phyloP scores from a whole-genome alignment of 2,329 filamentous ascomycete genomes.

The Microdochium bolleyi region DNA sequence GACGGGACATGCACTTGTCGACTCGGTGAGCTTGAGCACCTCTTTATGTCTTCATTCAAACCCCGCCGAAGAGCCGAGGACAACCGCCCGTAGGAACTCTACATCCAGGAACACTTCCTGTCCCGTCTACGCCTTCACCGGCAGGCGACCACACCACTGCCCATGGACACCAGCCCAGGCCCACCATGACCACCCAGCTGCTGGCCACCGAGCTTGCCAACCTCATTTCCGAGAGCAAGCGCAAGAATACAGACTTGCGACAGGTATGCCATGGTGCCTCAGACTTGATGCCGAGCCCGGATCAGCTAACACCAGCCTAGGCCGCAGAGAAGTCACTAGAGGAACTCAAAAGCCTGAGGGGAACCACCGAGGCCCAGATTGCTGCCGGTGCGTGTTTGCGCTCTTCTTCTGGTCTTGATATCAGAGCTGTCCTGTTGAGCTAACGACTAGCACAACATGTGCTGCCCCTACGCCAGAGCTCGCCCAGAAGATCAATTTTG shows the following conservation, averaged over 20 bases:
- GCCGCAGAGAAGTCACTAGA: constrained; percentile 90
- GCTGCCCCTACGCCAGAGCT: constrained; percentile 54
- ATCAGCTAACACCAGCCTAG: constrained; percentile 29
- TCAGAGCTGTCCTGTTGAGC: not conserved
- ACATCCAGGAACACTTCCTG: not conserved
- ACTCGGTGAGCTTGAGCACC: too few relatives aligned
- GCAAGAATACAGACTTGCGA: constrained; percentile 84
- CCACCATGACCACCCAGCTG: constrained; percentile 83
- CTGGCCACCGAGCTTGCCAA: constrained; percentile 81
- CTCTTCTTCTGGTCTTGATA: constrained; percentile 1
- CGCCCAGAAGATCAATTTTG: constrained; percentile 71
- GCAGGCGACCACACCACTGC: not conserved
- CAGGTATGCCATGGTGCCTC: constrained; percentile 45
- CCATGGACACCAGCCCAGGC: constrained; percentile 13
- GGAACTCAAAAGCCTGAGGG: constrained; percentile 71
- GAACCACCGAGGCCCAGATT: constrained; percentile 68
- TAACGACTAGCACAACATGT: constrained; percentile 3
- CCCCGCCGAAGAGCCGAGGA: too few relatives aligned
- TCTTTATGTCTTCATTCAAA: too few relatives aligned
- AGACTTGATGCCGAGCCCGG: constrained; percentile 2
- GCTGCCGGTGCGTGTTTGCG: constrained; percentile 49
- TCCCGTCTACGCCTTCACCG: not conserved
- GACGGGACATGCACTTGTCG: too few relatives aligned
- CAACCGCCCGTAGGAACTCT: too few relatives aligned
- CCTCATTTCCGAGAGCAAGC: constrained; percentile 90